Percentiles rank a stretch among this genome's conserved stretches.
Conservation (phyloP, 805 yeast species). For the Saccharomycopsis fermentans region DNA sequence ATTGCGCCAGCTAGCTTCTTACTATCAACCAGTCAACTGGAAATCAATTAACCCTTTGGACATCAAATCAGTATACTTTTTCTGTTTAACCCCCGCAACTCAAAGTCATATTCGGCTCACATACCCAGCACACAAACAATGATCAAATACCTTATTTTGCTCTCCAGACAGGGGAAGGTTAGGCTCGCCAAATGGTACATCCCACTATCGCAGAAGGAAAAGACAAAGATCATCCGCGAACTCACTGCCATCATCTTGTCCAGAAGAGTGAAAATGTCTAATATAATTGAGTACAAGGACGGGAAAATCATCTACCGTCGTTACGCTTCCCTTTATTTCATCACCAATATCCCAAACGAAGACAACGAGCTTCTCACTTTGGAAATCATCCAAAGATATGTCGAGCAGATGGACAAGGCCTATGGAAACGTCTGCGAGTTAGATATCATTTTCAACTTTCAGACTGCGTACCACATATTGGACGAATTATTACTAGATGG, state of each 20-base stretch:
- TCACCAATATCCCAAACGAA: constrained; percentile 71
- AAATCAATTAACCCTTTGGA: too few relatives aligned
- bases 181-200: constrained; percentile 90
- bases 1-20: too few relatives aligned
- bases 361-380: constrained; percentile 83
- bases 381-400: constrained; percentile 85
- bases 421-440: constrained; percentile 95
- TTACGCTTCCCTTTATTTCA: constrained; percentile 86
- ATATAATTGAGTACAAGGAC: constrained; percentile 73
- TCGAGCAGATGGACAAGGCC: constrained; percentile 92
- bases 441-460: constrained; percentile 93
- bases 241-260: constrained; percentile 76
- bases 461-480: constrained; percentile 82
- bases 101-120: too few relatives aligned
- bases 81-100: too few relatives aligned
- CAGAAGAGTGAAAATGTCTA: constrained; percentile 91
- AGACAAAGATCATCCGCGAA: constrained; percentile 73
- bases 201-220: constrained; percentile 75
- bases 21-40: too few relatives aligned
- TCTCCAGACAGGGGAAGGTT: constrained; percentile 93
- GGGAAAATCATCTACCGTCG: constrained; percentile 82
- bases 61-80: too few relatives aligned
- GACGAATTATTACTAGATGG: constrained; percentile 91
- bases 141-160: constrained; percentile 65
- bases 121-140: too few relatives aligned